Percentiles rank a stretch among this genome's conserved stretches.
phyloP scores from a whole-genome alignment of 2,329 filamentous ascomycete species.

The Pyrenochaeta sp. region DNA sequence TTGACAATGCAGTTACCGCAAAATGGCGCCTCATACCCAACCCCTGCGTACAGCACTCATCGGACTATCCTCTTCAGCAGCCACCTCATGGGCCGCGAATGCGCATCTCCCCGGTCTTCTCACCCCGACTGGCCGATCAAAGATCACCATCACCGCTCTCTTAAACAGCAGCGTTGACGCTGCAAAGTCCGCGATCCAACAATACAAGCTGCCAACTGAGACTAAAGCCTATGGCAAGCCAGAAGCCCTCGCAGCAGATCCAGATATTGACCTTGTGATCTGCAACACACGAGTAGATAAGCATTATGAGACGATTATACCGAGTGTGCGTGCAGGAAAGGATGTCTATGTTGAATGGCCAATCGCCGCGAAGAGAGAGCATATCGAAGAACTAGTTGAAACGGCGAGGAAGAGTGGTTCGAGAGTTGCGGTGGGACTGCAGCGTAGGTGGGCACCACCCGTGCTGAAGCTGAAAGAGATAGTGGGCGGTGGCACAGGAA shows the following conservation, averaged over 20 bases:
- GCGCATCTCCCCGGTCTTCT: conserved; percentile 70
- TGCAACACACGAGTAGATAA: conserved; percentile 63
- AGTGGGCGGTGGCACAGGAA: conserved; percentile 46
- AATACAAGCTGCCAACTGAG: conserved; percentile 46
- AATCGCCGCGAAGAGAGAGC: conserved; percentile 47
- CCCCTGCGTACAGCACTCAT: conserved; percentile 65
- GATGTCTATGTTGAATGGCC: conserved; percentile 62
- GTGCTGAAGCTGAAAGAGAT: conserved; percentile 54
- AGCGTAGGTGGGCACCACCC: conserved; percentile 53
- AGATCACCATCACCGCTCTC: conserved; percentile 57
- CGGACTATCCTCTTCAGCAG: conserved; percentile 63
- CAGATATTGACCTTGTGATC: conserved; percentile 54
- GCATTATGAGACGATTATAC: conserved; percentile 58
- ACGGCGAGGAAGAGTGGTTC: conserved; percentile 52
- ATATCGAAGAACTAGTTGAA: conserved; percentile 52
- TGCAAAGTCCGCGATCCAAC: conserved; percentile 52
- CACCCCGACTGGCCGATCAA: conserved; percentile 27
- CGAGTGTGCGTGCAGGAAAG: conserved; percentile 64
- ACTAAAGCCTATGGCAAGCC: conserved; percentile 57
- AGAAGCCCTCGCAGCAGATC: conserved; percentile 53
- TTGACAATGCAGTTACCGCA: background rate
- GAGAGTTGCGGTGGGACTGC: conserved; percentile 58
- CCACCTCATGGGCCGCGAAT: conserved; percentile 62
- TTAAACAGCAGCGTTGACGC: conserved; percentile 56
- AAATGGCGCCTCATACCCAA: conserved; percentile 6